phyloP scores from a whole-genome alignment of 2,329 filamentous ascomycete genomes.

The Monilinia fructicola region DNA sequence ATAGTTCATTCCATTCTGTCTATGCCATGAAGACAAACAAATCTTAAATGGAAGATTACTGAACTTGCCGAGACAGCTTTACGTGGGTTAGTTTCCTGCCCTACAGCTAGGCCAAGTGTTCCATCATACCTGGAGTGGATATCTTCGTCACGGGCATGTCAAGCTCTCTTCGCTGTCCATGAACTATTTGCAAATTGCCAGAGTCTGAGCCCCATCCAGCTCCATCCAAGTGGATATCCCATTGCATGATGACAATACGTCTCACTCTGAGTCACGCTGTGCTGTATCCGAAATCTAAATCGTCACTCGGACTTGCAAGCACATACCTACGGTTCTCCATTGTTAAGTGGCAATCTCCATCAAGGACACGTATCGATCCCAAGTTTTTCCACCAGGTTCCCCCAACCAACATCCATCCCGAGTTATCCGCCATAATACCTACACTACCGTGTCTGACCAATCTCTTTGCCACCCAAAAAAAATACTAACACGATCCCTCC shows the following conservation, averaged over 20 bases:
- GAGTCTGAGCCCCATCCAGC: conserved; percentile 7
- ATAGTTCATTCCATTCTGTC: conserved; percentile 22
- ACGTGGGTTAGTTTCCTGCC: conserved; percentile 12
- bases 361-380: conserved; percentile 18
- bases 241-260: conserved; percentile 16
- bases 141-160: conserved; percentile 8
- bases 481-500: conserved; percentile 26
- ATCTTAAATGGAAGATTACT: conserved; percentile 1
- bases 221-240: conserved; percentile 14
- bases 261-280: conserved; percentile 18
- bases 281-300: conserved; percentile 10
- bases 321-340: conserved; percentile 21
- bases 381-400: conserved; percentile 3
- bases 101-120: conserved; percentile 16
- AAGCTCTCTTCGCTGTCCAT: conserved; percentile 22
- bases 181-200: conserved; percentile 14
- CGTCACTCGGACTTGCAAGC: conserved; percentile 13
- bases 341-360: conserved; percentile 7
- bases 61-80: conserved; percentile 5
- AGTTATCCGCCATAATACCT: neutral
- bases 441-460: neutral
- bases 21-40: conserved; percentile 11
- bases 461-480: neutral
- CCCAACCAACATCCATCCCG: conserved; percentile 2
- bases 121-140: conserved; percentile 13